These are phyloP conservation scores for Fraxinus quadrangulata DNA, from an alignment of 257 asterid genomes.

Conservation along the genomic window DNA sequence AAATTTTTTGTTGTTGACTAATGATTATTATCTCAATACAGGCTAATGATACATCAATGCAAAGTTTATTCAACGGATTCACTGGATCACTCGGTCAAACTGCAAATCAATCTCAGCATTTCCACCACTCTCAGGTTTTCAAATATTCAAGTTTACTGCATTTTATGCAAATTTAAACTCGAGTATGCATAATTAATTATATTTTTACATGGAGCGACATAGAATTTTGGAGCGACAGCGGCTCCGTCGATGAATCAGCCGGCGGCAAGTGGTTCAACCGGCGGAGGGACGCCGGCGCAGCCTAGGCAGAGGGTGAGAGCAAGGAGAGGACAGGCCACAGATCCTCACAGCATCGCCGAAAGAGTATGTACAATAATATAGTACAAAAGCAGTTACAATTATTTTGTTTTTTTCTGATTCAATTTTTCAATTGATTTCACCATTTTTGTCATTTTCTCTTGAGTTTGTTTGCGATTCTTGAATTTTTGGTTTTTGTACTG, in stretches of 20 bases:
- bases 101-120: constrained; percentile 60
- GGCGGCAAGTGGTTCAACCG: constrained; percentile 62
- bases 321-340: constrained; percentile 97
- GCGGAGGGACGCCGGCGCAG: constrained; percentile 58
- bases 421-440: neutral
- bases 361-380: constrained; percentile 52
- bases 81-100: constrained; percentile 72
- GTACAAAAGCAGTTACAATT: constrained; percentile 12
- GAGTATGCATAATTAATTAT: neutral
- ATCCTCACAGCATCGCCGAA: constrained; percentile 98
- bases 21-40: constrained; percentile 28
- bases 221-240: constrained; percentile 44
- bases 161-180: neutral
- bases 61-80: constrained; percentile 72
- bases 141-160: neutral
- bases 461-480: constrained; percentile 28
- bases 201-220: constrained; percentile 23
- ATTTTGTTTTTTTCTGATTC: neutral
- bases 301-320: constrained; percentile 94
- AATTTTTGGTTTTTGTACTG: constrained; percentile 24
- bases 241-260: constrained; percentile 42
- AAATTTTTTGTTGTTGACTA: constrained; percentile 1
- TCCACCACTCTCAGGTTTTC: constrained; percentile 62
- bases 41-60: constrained; percentile 63
- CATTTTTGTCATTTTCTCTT: neutral